Evolutionary conservation across 176 grass and related monocot genomes (phyloP), one percentile per base, ranked within the genome.

Genomic region (Carex cristatella): DNA sequence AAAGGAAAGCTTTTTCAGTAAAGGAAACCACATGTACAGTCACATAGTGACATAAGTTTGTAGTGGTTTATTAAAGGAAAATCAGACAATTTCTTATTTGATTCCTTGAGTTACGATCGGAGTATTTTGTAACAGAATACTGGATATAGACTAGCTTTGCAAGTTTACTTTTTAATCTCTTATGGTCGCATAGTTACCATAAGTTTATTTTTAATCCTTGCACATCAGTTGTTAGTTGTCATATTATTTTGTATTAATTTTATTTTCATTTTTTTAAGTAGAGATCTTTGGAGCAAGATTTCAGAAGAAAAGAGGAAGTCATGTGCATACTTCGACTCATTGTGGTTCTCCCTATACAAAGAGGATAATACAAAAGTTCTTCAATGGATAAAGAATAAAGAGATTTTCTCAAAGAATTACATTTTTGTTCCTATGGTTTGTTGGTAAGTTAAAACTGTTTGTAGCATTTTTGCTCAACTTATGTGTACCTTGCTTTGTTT

Each of bases 351-450:
- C 73, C 88, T 94, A 79, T 94, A 98, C 35, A 85, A 89, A 44
- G 37, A 54, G 23, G 87, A 61, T 1, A 11, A 64, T 30, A 87
- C 80, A 58, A 98, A 90, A 70, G 82, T 98, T 61, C 96, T 98
- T 69, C 87, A 84, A 72, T 98, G 96, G 96, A 95, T 94, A 31
- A 94, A 95, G 58, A 67, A 82, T 46, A 93, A 89, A 84, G 84
- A 90, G 55, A 89, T 94, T 86, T 99, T 95, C 82, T 90, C 96
- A 81, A 94, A 87, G 71, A 77, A 90, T 85, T 95, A 88, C 87
- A 89, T 92, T 77, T 99, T 99, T 75, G 87, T 99, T 62, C 96
- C 96, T 82, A 91, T 99, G 79, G 90, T 95, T 86, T 92, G 87
- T 62, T 92, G 88, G 96, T 95, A 72, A 68, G 88, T 92, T 62